Evolutionary conservation across 2,329 filamentous ascomycete genomes (phyloP).

Genomic region (Xylaria sp.): DNA sequence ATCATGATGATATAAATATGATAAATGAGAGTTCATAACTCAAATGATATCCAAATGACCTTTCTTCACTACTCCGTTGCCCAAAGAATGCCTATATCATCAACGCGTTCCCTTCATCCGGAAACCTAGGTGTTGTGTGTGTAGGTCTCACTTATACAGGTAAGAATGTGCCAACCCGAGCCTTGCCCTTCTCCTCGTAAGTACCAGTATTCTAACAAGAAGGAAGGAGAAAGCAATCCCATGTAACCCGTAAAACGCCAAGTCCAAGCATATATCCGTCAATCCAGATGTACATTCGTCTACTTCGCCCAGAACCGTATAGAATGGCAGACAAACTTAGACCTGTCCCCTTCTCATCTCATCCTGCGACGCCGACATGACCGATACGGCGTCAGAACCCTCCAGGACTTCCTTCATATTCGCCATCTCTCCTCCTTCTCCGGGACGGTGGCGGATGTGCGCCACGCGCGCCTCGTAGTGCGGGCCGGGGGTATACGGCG

Average conservation of each 20-base stretch:
- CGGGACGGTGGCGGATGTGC: conserved; percentile 5
- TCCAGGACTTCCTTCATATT: conserved; percentile 33
- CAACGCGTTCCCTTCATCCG: not conserved
- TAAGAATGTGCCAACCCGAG: not conserved
- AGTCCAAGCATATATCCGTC: not conserved
- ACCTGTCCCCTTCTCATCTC: conserved; percentile 36
- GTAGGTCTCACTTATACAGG: not conserved
- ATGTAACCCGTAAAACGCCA: conserved; percentile 9
- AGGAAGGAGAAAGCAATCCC: not conserved
- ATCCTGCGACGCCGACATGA: conserved; percentile 37
- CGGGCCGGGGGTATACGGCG: conserved; percentile 37
- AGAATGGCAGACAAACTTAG: conserved; percentile 9
- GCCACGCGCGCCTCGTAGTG: conserved; percentile 30
- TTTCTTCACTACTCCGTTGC: not conserved
- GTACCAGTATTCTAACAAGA: not conserved
- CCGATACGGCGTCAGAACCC: conserved; percentile 26
- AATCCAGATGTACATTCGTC: not conserved
- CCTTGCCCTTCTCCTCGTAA: not conserved
- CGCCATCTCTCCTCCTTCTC: conserved; percentile 5
- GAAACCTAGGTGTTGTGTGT: not conserved
- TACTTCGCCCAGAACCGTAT: not conserved
- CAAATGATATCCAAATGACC: not conserved
- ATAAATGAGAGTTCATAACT: not conserved
- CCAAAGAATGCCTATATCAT: conserved; percentile 7
- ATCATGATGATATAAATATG: not conserved